Percentiles rank a stretch among this genome's conserved stretches.
phyloP scores from a whole-genome alignment of 257 asterid genomes.

The Echites panduratus region DNA sequence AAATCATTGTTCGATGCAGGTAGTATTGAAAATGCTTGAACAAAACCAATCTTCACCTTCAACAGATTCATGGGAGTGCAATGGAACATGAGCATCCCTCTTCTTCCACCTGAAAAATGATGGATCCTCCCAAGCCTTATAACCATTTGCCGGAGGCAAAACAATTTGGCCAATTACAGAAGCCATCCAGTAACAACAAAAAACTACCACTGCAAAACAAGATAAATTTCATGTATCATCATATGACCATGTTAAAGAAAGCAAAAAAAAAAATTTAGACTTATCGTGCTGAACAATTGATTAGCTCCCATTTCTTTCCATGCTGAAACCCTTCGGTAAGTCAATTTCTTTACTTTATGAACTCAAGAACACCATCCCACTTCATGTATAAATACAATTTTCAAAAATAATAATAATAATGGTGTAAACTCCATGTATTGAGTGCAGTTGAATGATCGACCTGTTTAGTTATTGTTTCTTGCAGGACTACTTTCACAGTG shows the following conservation, averaged over 20 bases:
- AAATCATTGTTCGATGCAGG: not conserved
- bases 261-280: no score
- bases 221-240: not conserved
- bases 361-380: not conserved
- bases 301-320: not conserved
- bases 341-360: not conserved
- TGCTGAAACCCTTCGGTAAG: not conserved
- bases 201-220: not conserved
- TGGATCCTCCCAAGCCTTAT: constrained; percentile 93
- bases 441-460: not conserved
- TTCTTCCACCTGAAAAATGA: constrained; percentile 90
- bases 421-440: not conserved
- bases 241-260: not conserved
- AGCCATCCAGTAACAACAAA: constrained; percentile 35
- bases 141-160: constrained; percentile 49
- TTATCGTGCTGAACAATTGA: not conserved
- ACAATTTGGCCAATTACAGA: constrained; percentile 59
- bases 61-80: constrained; percentile 82
- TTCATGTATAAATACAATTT: not conserved
- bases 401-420: not conserved
- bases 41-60: constrained; percentile 47
- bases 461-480: not conserved
- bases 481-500: not conserved
- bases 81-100: constrained; percentile 84
- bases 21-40: not conserved